phyloP scores from a whole-genome alignment of 1,284 basidiomycete species.

The Clitocybe nebularis region DNA sequence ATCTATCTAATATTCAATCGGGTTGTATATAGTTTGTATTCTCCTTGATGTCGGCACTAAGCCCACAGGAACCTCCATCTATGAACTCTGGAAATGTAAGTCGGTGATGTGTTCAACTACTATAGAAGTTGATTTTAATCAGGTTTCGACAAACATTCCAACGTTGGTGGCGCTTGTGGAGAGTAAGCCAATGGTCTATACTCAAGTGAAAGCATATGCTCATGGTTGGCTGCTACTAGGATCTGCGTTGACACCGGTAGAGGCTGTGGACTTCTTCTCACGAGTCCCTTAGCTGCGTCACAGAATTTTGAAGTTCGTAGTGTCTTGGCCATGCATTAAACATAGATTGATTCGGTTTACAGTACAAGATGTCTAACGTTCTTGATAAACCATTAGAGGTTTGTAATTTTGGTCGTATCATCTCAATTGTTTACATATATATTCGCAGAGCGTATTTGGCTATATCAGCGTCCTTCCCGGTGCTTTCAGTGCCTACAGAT shows the following conservation, averaged over 20 bases:
- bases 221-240: too few species aligned
- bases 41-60: conserved; percentile 93
- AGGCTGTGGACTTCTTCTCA: conserved; percentile 77
- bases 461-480: conserved; percentile 89
- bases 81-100: conserved; percentile 90
- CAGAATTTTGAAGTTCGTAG: conserved; percentile 79
- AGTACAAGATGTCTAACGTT: conserved; percentile 92
- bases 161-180: conserved; percentile 93
- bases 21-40: conserved; percentile 59
- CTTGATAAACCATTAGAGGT: conserved; percentile 90
- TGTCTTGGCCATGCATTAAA: not conserved
- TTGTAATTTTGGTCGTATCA: conserved; percentile 11
- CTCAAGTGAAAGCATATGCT: too few species aligned
- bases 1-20: conserved; percentile 4
- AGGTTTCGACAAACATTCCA: conserved; percentile 87
- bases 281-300: conserved; percentile 84
- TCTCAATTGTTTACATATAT: conserved; percentile 6
- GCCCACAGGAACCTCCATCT: conserved; percentile 90
- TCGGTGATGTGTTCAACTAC: conserved; percentile 3
- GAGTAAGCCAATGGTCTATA: conserved; percentile 56
- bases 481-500: conserved; percentile 91
- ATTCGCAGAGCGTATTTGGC: conserved; percentile 74
- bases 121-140: conserved; percentile 13
- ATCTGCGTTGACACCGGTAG: conserved; percentile 83
- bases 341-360: conserved; percentile 10